Percentiles rank a stretch among this genome's conserved stretches.
These are phyloP conservation scores for Colletotrichum destructivum DNA, from an alignment of 2,329 filamentous ascomycete genomes.

Conservation along the genomic window DNA sequence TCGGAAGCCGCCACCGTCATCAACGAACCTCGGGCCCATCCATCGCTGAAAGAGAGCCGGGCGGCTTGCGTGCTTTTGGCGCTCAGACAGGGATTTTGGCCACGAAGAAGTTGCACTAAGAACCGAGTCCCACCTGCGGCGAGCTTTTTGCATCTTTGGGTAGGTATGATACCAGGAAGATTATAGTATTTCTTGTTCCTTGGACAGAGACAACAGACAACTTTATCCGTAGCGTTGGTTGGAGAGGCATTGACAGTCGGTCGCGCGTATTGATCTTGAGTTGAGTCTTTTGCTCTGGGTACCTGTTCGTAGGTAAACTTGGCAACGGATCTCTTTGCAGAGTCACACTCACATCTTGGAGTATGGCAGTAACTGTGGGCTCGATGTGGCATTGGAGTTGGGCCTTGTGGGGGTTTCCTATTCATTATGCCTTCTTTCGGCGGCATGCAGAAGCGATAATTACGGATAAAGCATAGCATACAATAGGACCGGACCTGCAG, in stretches of 20 bases:
- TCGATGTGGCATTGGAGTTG: background rate
- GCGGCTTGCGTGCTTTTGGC: background rate
- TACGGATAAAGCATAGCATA: background rate
- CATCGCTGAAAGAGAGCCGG: background rate
- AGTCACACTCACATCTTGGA: background rate
- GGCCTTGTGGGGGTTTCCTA: background rate
- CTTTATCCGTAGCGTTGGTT: background rate
- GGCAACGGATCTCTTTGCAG: background rate
- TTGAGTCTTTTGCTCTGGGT: background rate
- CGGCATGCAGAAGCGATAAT: slow-evolving; percentile 7
- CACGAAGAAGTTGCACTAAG: background rate
- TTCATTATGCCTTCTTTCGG: slow-evolving; percentile 7
- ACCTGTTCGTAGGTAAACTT: background rate
- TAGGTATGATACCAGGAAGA: background rate
- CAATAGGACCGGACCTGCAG: background rate
- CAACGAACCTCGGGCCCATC: background rate
- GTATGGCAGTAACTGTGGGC: background rate
- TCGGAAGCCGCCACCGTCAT: slow-evolving; percentile 10
- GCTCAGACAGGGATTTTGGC: background rate
- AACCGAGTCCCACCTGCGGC: no score
- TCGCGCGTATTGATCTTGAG: background rate
- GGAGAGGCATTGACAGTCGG: background rate
- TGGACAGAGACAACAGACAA: background rate
- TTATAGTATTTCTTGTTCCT: background rate
- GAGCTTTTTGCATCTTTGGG: background rate